Percentiles rank a stretch among this genome's conserved stretches.
phyloP scores from a whole-genome alignment of 768 basidiomycete genomes.

The Mycena metata region DNA sequence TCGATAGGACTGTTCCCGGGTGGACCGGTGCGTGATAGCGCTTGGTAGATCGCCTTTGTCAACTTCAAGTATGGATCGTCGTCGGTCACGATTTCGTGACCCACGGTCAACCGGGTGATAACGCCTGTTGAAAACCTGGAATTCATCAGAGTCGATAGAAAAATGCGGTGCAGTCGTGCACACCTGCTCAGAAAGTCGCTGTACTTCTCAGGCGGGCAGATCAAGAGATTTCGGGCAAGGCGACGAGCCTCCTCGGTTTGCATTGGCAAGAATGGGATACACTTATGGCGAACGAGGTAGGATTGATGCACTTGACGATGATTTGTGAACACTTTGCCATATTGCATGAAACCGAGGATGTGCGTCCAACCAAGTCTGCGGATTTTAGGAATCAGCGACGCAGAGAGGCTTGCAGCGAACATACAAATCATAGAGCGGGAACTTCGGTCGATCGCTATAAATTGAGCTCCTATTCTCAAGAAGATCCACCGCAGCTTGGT shows the following conservation, averaged over 20 bases:
- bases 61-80: constrained; percentile 35
- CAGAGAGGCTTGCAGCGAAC: constrained; percentile 12
- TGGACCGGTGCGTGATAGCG: constrained; percentile 16
- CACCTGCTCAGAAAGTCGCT: background rate
- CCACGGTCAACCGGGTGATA: constrained; percentile 27
- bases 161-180: background rate
- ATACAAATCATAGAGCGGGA: constrained; percentile 40
- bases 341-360: constrained; percentile 30
- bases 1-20: constrained; percentile 35
- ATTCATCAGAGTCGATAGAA: background rate
- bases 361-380: constrained; percentile 37
- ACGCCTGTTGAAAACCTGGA: constrained; percentile 33
- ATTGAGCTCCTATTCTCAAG: constrained; percentile 44
- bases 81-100: constrained; percentile 32
- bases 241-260: constrained; percentile 22
- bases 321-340: constrained; percentile 35
- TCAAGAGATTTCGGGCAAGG: constrained; percentile 13
- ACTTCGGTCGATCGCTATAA: constrained; percentile 44
- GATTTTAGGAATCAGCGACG: background rate
- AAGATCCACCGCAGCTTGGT: constrained; percentile 44
- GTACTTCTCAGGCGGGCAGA: background rate
- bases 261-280: constrained; percentile 12
- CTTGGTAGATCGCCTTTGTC: constrained; percentile 4
- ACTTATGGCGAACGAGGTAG: constrained; percentile 19
- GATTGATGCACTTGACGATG: constrained; percentile 37